Evolutionary conservation across 163 green algal species (phyloP).

Genomic region (Chlorella variabilis): DNA sequence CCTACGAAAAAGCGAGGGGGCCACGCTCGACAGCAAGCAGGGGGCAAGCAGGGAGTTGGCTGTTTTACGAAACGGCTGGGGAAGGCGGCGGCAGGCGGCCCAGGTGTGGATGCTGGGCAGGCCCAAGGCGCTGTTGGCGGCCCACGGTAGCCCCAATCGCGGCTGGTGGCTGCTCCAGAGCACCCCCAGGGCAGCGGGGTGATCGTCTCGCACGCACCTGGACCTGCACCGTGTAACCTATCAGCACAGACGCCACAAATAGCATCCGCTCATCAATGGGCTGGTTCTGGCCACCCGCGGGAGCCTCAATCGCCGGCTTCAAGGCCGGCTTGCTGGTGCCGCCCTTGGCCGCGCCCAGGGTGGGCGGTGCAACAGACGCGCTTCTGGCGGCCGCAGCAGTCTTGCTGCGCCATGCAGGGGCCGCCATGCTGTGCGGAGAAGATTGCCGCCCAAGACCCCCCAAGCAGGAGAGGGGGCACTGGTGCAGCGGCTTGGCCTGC

Average conservation of each 20-base stretch:
- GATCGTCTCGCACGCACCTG: conserved; percentile 69
- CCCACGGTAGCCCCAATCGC: too few species aligned
- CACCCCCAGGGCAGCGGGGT: too few species aligned
- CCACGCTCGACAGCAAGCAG: background rate
- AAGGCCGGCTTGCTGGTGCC: background rate
- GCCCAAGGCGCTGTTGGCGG: too few species aligned
- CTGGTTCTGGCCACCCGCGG: background rate
- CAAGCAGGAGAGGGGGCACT: too few species aligned
- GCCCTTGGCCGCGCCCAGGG: background rate
- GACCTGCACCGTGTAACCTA: conserved; percentile 76
- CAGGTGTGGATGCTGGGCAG: too few species aligned
- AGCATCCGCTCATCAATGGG: conserved; percentile 53
- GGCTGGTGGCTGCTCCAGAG: background rate
- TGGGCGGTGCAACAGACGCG: background rate
- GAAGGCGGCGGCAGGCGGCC: background rate
- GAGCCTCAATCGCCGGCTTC: conserved; percentile 14
- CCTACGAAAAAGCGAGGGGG: conserved; percentile 49
- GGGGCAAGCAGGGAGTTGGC: too few species aligned
- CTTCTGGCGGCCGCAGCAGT: background rate
- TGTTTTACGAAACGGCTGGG: too few species aligned
- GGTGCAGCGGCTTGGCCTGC: too few species aligned
- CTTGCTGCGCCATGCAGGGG: background rate
- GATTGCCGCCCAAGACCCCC: too few species aligned
- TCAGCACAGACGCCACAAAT: conserved; percentile 71
- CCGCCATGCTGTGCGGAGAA: background rate